A percentile compares a stretch with the other conserved stretches of the same genome.
Conservation (phyloP, 2,329 filamentous ascomycete genomes). For the Phyllachora maydis region DNA sequence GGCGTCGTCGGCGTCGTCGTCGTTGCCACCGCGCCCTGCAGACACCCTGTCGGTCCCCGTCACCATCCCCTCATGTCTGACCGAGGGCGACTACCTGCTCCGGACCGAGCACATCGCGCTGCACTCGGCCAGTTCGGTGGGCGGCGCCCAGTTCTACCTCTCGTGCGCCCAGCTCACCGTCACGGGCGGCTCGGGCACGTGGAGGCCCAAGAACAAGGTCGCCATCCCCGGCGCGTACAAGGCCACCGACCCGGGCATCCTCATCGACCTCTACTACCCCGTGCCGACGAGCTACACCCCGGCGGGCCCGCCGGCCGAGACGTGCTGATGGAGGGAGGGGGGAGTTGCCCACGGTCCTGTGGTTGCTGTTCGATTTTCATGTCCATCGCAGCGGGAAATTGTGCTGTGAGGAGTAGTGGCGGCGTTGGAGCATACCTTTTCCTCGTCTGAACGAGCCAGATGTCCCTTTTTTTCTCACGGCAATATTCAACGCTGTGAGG, state of each 20-base stretch:
- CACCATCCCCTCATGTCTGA: constrained; percentile 20
- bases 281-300: constrained; percentile 15
- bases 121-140: constrained; percentile 16
- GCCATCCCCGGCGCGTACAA: constrained; percentile 20
- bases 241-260: constrained; percentile 17
- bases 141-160: constrained; percentile 24
- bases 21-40: neutral
- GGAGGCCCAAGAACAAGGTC: constrained; percentile 13
- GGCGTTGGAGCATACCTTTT: too few relatives aligned
- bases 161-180: constrained; percentile 19
- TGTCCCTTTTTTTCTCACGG: too few relatives aligned
- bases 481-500: too few relatives aligned
- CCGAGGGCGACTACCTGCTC: constrained; percentile 25
- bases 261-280: constrained; percentile 22
- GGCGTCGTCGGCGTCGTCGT: neutral
- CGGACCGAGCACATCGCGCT: constrained; percentile 26
- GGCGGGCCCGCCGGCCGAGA: constrained; percentile 8
- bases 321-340: constrained; percentile 5
- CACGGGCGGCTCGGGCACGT: constrained; percentile 17
- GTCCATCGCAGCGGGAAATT: too few relatives aligned
- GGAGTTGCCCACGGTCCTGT: too few relatives aligned
- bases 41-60: constrained; percentile 15
- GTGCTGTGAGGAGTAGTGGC: too few relatives aligned
- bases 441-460: too few relatives aligned
- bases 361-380: too few relatives aligned